Evolutionary conservation across 495 filamentous ascomycete species (phyloP), one percentile per base, ranked within the genome.

Genomic region (Penicillium tannophilum): DNA sequence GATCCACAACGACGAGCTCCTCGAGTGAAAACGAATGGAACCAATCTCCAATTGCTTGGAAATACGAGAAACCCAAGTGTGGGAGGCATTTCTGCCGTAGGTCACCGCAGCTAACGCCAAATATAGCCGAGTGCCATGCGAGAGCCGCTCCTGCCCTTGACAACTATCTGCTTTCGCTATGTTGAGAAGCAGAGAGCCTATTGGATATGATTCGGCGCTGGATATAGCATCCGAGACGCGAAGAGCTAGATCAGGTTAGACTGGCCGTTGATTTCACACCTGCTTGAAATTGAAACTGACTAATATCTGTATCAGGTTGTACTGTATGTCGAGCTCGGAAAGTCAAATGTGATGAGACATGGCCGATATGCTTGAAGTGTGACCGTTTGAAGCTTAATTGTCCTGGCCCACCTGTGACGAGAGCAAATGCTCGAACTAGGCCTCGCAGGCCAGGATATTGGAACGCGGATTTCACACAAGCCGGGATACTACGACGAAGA

Each of bases 271-370:
- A 26, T 3, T 20, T 3, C 30, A 6, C 20, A 2, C 20, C 20
- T 17, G 1, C 16, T 54, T 14, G n/a, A 33, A 20, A 8, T 2
- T 30, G 4, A 41, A 3, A 30, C 4, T 20, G 23, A 14, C 44
- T 59, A 26, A 59, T 14, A 7, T 12, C 35, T 26, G 30, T 49
- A 31, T 19, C 28, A 65, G 63, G 63, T 8, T 65, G 63, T 60
- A 48, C 57, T 23, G 48, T 65, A 3, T 65, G 63, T 43, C 59
- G 63, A 17, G 63, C 63, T 24, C 56, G 63, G 17, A 65, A 65
- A 36, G 63, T 65, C 6, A 65, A 65, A 43, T 65, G 63, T 24
- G 60, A 65, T 28, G 63, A 65, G 54, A 62, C 42, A 39, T 65
- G 63, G 63, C 63, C 63, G 2, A 36, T 20, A 9, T 65, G 63